Evolutionary conservation across 75 land plant genomes (phyloP), one percentile per base, ranked within the genome.

Genomic region (Gnetum montanum): DNA sequence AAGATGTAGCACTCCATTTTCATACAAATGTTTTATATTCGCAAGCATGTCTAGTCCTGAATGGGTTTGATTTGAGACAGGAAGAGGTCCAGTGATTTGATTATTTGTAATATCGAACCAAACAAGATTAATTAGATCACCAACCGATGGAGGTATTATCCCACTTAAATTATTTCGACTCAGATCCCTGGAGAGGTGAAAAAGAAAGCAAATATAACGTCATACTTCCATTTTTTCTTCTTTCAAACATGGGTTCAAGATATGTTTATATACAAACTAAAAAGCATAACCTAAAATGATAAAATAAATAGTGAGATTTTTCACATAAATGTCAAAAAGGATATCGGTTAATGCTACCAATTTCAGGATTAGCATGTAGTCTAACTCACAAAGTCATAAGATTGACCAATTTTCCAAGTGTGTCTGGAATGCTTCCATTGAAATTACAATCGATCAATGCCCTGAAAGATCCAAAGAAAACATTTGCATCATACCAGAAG

Each of bases 11-110:
- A 5, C 18, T 0, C 13, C 31, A 13, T 34, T 43, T 31, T 38
- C 69, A 29, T 28, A 67, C 69, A 67, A 67, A 48, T 67, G 69
- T 25, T 60, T 59, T 13, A 64, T 31, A 6, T 20, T n/a, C 2
- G 16, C 16, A 22, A 60, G 52, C 13, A 13, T n/a, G 33, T 60
- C 62, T 20, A 60, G n/a, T 3, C 62, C 62, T 6, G 58, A 57
- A 28, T 19, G 12, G 29, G 62, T 47, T 11, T 12, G 57, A 31
- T 19, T 60, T 3, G 62, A 60, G 1, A 60, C 62, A 3, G 62
- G 62, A 31, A 60, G 49, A 5, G 58, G 8, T 1, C 62, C 62
- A 4, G n/a, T 52, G 6, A 60, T 47, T 16, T 60, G 7, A 24
- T 60, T 60, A 24, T 60, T 57, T 8, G 62, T 29, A 18, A 60